These are phyloP conservation scores for Globisporangium lucens DNA, from an alignment of 352 stramenopile genomes.

Conservation along the genomic window DNA sequence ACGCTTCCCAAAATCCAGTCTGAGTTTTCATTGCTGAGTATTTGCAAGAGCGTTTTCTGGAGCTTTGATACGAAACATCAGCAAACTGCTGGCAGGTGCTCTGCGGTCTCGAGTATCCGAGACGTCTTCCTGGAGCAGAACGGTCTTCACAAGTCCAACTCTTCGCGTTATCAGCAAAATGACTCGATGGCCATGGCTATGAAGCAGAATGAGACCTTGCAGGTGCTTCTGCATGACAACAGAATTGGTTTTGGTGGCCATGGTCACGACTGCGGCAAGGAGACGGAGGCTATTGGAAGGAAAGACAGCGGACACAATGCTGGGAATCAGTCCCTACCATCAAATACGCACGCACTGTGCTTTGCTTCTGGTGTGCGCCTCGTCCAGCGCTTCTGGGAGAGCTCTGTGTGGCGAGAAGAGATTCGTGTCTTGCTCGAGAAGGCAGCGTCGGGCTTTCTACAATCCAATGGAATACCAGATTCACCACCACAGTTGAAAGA, in stretches of 20 bases:
- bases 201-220: slow-evolving; percentile 29
- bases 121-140: background rate
- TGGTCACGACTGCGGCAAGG: background rate
- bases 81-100: too few species aligned
- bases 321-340: background rate
- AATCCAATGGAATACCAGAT: background rate
- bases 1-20: slow-evolving; percentile 18
- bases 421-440: slow-evolving; percentile 17
- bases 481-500: background rate
- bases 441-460: background rate
- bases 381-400: slow-evolving; percentile 27
- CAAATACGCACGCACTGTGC: slow-evolving; percentile 10
- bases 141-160: background rate
- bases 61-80: background rate
- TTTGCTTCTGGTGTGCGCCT: slow-evolving; percentile 27
- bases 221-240: slow-evolving; percentile 16
- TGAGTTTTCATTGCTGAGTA: slow-evolving; percentile 11
- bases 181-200: background rate
- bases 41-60: slow-evolving; percentile 3
- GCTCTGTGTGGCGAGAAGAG: slow-evolving; percentile 16
- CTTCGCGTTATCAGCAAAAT: too few species aligned
- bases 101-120: background rate
- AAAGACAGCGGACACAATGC: background rate
- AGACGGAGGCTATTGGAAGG: background rate
- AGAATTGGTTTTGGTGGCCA: background rate